Evolutionary conservation across 164 flowering plant genomes (phyloP), one percentile per base, ranked within the genome.

Genomic region (Houttuynia cordata): DNA sequence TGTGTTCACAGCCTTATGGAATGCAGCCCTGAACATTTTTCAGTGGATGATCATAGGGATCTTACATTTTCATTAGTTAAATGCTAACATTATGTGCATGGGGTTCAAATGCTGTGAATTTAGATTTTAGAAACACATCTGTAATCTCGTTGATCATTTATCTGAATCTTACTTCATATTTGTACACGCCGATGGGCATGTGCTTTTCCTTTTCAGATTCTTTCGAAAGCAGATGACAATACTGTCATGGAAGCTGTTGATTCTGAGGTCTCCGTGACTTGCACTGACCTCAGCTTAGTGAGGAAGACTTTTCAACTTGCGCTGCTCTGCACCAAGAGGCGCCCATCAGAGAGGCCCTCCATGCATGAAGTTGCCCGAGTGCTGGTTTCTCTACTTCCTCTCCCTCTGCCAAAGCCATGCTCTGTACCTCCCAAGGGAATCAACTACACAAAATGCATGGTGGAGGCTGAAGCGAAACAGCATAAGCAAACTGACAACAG

Each of bases 211-310:
- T 4, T 64, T 61, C 84, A 92, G 98, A 84, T 92, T 65, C 59
- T 89, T 62, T 78, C 89, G 1, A 87, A 80, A 77, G 84, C 93
- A 10, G 91, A 85, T 64, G 77, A 81, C 53, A 81, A 92, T 67
- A 84, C 94, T 0, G 80, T 92, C 20, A 92, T 92, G 98, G 96
- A 92, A 25, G 83, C 87, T 4, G 96, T 89, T 41, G 97, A 92
- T 53, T 87, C 91, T 0, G 98, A 89, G 69, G 94, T 92, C 0
- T 85, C 94, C 1, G 81, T 87, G n/a, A 92, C 97, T 0, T 89
- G 98, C 73, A 71, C 82, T 68, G 91, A 92, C 64, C 37, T 79
- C 30, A 49, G 71, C 14, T 85, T 82, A n/a, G 85, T 84, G 4
- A 72, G 75, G 54, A 89, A 89, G 75, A 77, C 83, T 14, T 87